Percentiles rank a stretch among this genome's conserved stretches.
These are phyloP conservation scores for Mediolabrus comicus DNA, from an alignment of 108 stramenopile species.

Conservation along the genomic window DNA sequence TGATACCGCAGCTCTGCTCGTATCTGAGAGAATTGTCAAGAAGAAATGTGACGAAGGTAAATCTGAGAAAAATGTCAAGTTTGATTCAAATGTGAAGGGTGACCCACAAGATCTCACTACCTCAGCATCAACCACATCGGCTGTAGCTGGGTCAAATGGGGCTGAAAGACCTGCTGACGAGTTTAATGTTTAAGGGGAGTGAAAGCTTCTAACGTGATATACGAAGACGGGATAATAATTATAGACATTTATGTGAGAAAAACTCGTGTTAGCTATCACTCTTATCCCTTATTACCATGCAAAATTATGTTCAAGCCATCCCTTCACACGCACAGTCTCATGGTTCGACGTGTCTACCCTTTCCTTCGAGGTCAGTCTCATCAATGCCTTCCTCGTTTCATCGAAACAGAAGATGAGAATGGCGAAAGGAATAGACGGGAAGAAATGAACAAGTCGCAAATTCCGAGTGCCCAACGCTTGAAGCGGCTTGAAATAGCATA, in stretches of 20 bases:
- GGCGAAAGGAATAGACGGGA: not conserved
- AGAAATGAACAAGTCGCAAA: not conserved
- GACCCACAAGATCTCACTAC: not conserved
- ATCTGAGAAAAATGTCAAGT: too few relatives aligned
- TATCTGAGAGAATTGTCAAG: not conserved
- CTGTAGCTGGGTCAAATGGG: too few relatives aligned
- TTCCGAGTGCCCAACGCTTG: not conserved
- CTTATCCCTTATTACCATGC: not conserved
- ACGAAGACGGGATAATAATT: too few relatives aligned
- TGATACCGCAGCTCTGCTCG: too few relatives aligned
- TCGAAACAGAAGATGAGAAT: not conserved
- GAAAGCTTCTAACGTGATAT: too few relatives aligned
- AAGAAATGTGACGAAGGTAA: not conserved
- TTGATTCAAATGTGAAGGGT: too few relatives aligned
- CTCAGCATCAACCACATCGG: too few relatives aligned
- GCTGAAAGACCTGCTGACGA: too few relatives aligned
- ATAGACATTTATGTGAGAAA: too few relatives aligned
- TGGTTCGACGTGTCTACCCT: not conserved
- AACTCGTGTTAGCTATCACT: too few relatives aligned
- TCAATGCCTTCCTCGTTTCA: not conserved
- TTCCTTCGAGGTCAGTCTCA: not conserved
- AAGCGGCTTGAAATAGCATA: not conserved
- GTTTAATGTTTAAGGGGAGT: too few relatives aligned
- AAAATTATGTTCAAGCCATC: not conserved
- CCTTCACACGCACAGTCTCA: not conserved